Conservation (phyloP, 2,329 filamentous ascomycete species). For the Allantophomopsis lycopodina region DNA sequence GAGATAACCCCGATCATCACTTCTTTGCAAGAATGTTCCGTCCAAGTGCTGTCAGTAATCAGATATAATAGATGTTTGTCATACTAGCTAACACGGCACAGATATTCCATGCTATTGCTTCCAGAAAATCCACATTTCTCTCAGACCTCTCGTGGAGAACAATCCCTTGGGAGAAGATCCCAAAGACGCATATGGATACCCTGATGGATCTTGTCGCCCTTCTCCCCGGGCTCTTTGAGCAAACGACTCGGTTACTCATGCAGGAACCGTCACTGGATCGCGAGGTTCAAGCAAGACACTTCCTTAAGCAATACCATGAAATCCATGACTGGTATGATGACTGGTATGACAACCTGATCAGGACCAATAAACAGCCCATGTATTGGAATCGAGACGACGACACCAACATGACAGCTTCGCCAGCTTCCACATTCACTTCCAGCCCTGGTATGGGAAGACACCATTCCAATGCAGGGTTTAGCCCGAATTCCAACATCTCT, state of each 20-base stretch:
- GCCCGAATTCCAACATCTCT: not conserved
- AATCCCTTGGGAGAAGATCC: slow-evolving; percentile 35
- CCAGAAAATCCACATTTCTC: slow-evolving; percentile 35
- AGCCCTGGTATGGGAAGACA: slow-evolving; percentile 25
- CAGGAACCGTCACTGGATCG: slow-evolving; percentile 26
- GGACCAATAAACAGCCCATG: slow-evolving; percentile 8
- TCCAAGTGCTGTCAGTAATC: slow-evolving; percentile 27
- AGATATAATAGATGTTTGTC: not conserved
- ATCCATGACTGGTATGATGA: slow-evolving; percentile 32
- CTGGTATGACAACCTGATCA: slow-evolving; percentile 27
- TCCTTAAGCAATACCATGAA: slow-evolving; percentile 31
- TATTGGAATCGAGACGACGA: slow-evolving; percentile 21
- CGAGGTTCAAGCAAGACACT: slow-evolving; percentile 29
- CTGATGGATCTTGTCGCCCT: slow-evolving; percentile 35
- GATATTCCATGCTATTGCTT: slow-evolving; percentile 33
- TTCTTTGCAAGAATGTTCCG: slow-evolving; percentile 42
- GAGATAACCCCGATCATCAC: slow-evolving; percentile 39
- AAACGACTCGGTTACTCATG: slow-evolving; percentile 26
- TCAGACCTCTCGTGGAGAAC: slow-evolving; percentile 34
- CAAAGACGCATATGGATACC: slow-evolving; percentile 33
- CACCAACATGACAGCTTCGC: slow-evolving; percentile 15
- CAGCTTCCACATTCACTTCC: slow-evolving; percentile 11
- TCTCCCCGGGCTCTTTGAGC: slow-evolving; percentile 31
- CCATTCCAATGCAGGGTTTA: not conserved
- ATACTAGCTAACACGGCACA: slow-evolving; percentile 9